Conservation (phyloP, 306 rosid genomes). For the Albizia julibrissin region DNA sequence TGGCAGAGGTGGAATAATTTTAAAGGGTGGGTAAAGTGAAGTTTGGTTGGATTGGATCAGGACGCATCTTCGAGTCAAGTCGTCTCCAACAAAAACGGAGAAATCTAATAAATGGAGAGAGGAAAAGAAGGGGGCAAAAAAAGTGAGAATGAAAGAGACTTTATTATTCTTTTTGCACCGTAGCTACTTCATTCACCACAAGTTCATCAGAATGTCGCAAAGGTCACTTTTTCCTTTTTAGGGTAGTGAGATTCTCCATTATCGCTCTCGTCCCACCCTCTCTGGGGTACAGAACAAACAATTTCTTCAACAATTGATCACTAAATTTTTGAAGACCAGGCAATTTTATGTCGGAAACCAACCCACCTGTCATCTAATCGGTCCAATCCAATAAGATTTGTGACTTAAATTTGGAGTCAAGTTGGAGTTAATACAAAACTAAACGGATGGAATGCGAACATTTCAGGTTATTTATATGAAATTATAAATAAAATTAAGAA, state of each 20-base stretch:
- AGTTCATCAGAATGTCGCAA: background rate
- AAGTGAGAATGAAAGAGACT: no score
- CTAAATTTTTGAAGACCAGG: no score
- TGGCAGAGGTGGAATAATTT: background rate
- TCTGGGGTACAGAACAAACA: background rate
- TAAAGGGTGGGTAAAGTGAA: conserved; percentile 43
- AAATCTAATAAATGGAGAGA: conserved; percentile 28
- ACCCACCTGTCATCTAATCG: no score
- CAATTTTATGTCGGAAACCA: no score
- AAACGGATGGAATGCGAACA: no score
- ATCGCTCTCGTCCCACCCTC: background rate
- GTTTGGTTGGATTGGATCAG: conserved; percentile 47
- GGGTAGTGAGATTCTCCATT: background rate
- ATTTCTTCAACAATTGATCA: no score
- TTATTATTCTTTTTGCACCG: conserved; percentile 1
- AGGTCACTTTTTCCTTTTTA: background rate
- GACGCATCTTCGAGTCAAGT: conserved; percentile 35
- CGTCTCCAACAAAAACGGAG: conserved; percentile 94
- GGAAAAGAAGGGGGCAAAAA: background rate
- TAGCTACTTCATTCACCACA: conserved; percentile 4
- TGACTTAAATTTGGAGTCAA: no score
- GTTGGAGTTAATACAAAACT: no score
- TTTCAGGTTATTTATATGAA: no score
- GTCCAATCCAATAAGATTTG: no score
- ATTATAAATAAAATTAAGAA: no score